A percentile compares a stretch with the other conserved stretches of the same genome.
Conservation (phyloP, 345 rosid species). For the Hevea brasiliensis region DNA sequence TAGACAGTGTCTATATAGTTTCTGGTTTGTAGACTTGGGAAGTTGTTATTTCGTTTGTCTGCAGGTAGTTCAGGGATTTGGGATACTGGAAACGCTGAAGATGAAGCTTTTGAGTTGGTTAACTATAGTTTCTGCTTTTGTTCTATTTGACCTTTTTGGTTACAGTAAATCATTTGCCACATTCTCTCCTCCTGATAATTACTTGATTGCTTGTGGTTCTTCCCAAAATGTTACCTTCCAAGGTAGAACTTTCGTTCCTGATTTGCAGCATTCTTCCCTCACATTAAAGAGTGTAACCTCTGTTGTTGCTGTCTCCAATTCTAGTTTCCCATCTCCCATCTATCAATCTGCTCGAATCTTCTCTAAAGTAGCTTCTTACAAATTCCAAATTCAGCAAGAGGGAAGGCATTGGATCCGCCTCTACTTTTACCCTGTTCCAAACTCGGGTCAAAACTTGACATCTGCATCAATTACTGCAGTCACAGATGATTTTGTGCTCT, state of each 20-base stretch:
- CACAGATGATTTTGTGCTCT: conserved; percentile 78
- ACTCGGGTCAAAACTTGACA: conserved; percentile 50
- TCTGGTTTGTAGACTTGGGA: conserved; percentile 16
- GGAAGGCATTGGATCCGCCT: conserved; percentile 99
- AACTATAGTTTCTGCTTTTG: conserved; percentile 30
- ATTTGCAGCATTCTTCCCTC: conserved; percentile 56
- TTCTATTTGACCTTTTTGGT: conserved; percentile 44
- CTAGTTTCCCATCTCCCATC: conserved; percentile 52
- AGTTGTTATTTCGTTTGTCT: conserved; percentile 8
- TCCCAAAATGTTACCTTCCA: conserved; percentile 60
- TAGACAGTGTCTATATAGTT: conserved; percentile 6
- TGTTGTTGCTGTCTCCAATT: conserved; percentile 43
- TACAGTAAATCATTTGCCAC: conserved; percentile 40
- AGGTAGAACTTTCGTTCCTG: conserved; percentile 82
- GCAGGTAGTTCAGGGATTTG: conserved; percentile 24
- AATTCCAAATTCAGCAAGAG: conserved; percentile 54
- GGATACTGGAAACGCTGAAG: conserved; percentile 36
- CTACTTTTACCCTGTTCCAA: conserved; percentile 68
- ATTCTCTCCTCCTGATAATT: conserved; percentile 68
- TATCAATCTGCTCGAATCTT: conserved; percentile 85
- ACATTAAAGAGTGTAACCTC: conserved; percentile 55
- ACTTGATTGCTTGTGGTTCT: conserved; percentile 86
- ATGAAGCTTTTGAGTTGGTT: conserved; percentile 43
- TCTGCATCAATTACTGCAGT: conserved; percentile 64
- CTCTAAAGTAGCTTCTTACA: conserved; percentile 63